phyloP scores from a whole-genome alignment of 306 rosid species.

The Cicer judaicum region DNA sequence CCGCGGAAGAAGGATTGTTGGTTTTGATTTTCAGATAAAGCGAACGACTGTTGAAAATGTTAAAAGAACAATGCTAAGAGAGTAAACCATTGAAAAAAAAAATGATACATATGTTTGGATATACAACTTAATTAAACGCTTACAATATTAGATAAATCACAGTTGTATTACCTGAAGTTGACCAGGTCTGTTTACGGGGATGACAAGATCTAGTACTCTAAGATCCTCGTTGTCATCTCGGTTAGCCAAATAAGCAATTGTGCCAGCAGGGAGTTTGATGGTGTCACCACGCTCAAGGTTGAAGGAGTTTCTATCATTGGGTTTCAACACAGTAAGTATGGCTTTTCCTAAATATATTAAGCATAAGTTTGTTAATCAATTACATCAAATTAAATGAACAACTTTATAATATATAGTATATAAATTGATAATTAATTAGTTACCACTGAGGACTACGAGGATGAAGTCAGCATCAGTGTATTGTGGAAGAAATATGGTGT shows the following conservation, averaged over 20 bases:
- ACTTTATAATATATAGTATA: too few relatives aligned
- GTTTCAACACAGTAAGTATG: background rate
- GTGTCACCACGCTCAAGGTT: conserved; percentile 40
- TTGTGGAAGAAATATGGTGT: conserved; percentile 36
- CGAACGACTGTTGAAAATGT: conserved; percentile 32
- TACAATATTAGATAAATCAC: too few relatives aligned
- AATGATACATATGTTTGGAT: too few relatives aligned
- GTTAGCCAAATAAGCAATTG: conserved; percentile 17
- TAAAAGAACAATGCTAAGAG: too few relatives aligned
- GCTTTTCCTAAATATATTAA: conserved; percentile 36
- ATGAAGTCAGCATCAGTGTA: conserved; percentile 43
- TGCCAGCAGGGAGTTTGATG: conserved; percentile 27
- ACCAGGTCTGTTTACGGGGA: conserved; percentile 25
- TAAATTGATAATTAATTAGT: background rate
- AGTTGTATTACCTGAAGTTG: background rate
- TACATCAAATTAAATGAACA: too few relatives aligned
- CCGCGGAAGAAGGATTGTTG: conserved; percentile 39
- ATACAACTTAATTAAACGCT: too few relatives aligned
- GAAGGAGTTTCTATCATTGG: conserved; percentile 3
- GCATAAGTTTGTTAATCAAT: background rate
- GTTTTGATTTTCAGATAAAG: background rate
- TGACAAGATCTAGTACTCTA: conserved; percentile 8
- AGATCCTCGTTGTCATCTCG: conserved; percentile 21
- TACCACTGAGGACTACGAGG: conserved; percentile 26
- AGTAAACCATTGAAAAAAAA: too few relatives aligned